Conservation (phyloP, 2,329 filamentous ascomycete genomes). For the Zymoseptoria pseudotritici region DNA sequence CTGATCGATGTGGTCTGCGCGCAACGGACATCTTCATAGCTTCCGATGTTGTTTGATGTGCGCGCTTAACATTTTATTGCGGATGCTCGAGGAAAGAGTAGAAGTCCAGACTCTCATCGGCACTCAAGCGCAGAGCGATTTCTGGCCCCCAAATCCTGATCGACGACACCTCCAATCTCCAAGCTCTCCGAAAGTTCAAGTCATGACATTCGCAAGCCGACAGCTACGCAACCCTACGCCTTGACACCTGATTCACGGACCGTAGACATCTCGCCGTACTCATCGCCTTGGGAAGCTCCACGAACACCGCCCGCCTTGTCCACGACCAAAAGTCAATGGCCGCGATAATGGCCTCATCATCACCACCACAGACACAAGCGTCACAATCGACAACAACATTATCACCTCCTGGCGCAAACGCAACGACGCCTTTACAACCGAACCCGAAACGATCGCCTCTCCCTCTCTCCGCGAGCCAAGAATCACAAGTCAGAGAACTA, state of each 20-base stretch:
- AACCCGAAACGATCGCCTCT: constrained; percentile 60
- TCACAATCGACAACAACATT: not conserved
- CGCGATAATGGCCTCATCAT: constrained; percentile 13
- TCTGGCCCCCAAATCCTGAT: not conserved
- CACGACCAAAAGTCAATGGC: constrained; percentile 8
- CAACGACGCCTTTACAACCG: constrained; percentile 1
- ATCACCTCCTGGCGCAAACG: constrained; percentile 3
- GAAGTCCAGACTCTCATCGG: not conserved
- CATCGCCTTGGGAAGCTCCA: not conserved
- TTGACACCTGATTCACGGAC: not conserved
- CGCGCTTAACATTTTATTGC: too few species aligned
- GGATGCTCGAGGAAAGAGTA: not conserved
- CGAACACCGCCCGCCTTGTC: not conserved
- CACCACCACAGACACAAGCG: not conserved
- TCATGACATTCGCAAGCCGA: too few species aligned
- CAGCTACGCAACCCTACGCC: not conserved
- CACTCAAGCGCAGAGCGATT: not conserved
- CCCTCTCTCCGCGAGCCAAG: constrained; percentile 73
- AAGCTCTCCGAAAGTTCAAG: not conserved
- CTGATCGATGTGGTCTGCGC: too few species aligned
- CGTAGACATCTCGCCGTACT: not conserved
- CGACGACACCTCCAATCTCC: not conserved
- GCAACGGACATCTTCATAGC: too few species aligned
- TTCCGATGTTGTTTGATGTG: too few species aligned
- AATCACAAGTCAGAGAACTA: constrained; percentile 71